These are phyloP conservation scores for Lycium ferocissimum DNA, from an alignment of 257 asterid species.

Conservation along the genomic window DNA sequence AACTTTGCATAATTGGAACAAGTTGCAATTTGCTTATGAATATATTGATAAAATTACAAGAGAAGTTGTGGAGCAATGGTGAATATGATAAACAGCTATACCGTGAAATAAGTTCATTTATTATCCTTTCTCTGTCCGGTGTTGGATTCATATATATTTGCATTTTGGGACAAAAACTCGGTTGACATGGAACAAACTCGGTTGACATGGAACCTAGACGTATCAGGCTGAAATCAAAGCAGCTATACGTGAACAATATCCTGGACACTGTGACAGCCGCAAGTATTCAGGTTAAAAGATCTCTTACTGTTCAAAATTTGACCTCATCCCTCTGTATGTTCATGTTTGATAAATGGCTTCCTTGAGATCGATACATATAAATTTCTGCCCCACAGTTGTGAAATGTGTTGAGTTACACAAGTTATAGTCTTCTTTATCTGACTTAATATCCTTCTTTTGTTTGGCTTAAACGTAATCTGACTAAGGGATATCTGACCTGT, in stretches of 20 bases:
- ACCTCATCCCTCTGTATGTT: neutral
- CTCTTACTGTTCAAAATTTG: conserved; percentile 8
- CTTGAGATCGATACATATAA: neutral
- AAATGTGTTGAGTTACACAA: conserved; percentile 1
- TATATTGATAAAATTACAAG: neutral
- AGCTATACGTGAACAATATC: conserved; percentile 75
- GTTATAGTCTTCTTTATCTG: neutral
- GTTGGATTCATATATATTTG: conserved; percentile 79
- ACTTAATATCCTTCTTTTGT: neutral
- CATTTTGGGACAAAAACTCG: conserved; percentile 68
- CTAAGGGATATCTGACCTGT: neutral
- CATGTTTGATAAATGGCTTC: neutral
- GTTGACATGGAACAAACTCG: conserved; percentile 38
- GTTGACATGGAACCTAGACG: conserved; percentile 77
- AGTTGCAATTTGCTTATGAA: too few relatives aligned
- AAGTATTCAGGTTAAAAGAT: conserved; percentile 76
- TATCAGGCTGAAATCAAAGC: conserved; percentile 79
- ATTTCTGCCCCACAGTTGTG: neutral
- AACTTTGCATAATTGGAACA: neutral
- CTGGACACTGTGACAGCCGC: conserved; percentile 91
- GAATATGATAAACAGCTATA: too few relatives aligned
- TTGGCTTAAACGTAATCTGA: neutral
- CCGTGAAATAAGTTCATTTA: conserved; percentile 16
- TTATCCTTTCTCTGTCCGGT: conserved; percentile 52
- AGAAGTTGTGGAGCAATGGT: too few relatives aligned